Base-by-base conservation (phyloP, 371 early-diverging fungal species). In the Mortierella sp. region DNA sequence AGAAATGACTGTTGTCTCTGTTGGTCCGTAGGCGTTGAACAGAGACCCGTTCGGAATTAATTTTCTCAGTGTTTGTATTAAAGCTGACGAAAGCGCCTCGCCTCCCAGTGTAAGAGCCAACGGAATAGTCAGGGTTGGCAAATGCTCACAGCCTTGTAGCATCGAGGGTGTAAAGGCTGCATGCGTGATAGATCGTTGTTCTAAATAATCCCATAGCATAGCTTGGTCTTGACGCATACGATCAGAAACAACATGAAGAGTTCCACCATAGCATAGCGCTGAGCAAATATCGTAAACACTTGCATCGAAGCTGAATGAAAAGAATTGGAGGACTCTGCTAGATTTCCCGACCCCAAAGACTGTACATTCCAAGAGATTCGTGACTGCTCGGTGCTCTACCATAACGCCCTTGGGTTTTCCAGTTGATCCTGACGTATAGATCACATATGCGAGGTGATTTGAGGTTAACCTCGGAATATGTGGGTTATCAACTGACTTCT, bases 371-470 rank as follows among this genome's bases (percentile, higher is more conserved):
- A 32, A 32, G 6, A 71, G 53, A 49, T 76, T 78, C 51, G 64
- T 57, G 26, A 71, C 68, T 6, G 60, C 72, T 22, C 31, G 32
- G 54, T 88, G 88, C 5, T 64, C 54, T 8, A 85, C 53, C 32
- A 84, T 64, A 10, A 85, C 85, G 4, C 86, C 88, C 61, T 88
- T 88, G 12, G 88, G 87, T 32, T 75, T 75, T 12, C 87, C 88
- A 0, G 86, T 88, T 2, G 86, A 82, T n/a, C 88, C 88, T 4
- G 85, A 86, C 5, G 87, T 89, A 68, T 81, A 87, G 22, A 84
- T 67, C 49, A 85, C 68, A 47, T 73, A 73, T 10, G 76, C 72
- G 22, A 69, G 69, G 43, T 69, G 55, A 17, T 19, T 28, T 8
- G 42, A 31, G 0, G 32, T 55, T 1, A 65, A 26, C 0, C 12